A percentile compares a stretch with the other conserved stretches of the same genome.
These are phyloP conservation scores for Pinus tabuliformis DNA, from an alignment of 75 land plant genomes.

Conservation along the genomic window DNA sequence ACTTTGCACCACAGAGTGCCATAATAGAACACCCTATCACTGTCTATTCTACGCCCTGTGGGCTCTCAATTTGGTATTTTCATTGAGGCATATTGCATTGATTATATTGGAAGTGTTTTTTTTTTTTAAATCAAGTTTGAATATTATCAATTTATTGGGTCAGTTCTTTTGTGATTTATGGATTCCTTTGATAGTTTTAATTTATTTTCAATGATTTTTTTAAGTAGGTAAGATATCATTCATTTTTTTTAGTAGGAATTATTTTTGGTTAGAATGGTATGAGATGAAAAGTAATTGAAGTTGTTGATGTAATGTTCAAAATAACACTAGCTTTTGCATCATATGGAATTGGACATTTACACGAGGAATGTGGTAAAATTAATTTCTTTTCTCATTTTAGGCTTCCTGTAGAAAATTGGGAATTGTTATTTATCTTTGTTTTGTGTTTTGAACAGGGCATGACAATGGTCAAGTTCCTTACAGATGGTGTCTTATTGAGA, in stretches of 20 bases:
- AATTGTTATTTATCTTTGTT: not conserved
- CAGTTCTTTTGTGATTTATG: not conserved
- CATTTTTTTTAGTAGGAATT: not conserved
- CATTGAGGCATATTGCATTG: not conserved
- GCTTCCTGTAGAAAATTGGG: not conserved
- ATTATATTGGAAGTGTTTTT: not conserved
- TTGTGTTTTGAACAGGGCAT: constrained; percentile 44
- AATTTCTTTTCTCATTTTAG: not conserved
- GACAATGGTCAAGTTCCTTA: constrained; percentile 83
- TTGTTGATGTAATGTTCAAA: not conserved
- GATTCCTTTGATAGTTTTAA: not conserved
- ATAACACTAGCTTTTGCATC: not conserved
- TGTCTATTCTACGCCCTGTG: too few relatives aligned
- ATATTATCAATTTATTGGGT: not conserved
- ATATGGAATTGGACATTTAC: not conserved
- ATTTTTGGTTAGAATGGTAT: not conserved
- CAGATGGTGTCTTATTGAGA: constrained; percentile 91
- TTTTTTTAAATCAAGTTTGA: not conserved
- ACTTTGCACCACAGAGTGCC: too few relatives aligned
- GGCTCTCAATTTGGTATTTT: too few relatives aligned
- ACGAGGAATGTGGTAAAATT: too few relatives aligned
- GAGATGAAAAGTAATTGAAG: not conserved
- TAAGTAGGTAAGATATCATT: not conserved
- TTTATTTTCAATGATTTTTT: not conserved
- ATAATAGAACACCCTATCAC: too few relatives aligned